phyloP scores from a whole-genome alignment of 768 basidiomycete species.

The Auricularia sp. region DNA sequence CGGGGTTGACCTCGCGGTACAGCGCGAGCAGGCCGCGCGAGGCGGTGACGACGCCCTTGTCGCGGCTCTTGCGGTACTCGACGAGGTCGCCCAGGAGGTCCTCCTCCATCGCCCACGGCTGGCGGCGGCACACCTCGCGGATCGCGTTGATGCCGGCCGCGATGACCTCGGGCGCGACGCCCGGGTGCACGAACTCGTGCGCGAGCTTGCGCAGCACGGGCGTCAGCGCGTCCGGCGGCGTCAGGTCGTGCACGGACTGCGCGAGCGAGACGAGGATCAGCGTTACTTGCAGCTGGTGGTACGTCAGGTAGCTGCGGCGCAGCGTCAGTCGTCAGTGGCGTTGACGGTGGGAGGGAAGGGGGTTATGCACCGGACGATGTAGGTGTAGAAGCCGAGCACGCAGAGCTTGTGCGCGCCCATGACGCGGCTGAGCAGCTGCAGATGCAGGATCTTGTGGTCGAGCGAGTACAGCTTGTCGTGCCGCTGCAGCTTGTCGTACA shows the following conservation, averaged over 20 bases:
- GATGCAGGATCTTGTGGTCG: constrained; percentile 93
- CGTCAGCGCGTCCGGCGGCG: constrained; percentile 83
- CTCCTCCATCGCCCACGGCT: constrained; percentile 96
- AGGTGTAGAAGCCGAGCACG: constrained; percentile 91
- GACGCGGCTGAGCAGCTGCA: constrained; percentile 92
- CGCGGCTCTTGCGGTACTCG: constrained; percentile 90
- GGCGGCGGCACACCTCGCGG: constrained; percentile 85
- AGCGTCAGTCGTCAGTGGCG: neutral
- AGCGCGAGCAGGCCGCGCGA: constrained; percentile 79
- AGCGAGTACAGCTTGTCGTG: constrained; percentile 90
- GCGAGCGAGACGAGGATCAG: constrained; percentile 89
- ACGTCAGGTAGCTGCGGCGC: constrained; percentile 64
- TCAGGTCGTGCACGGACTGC: constrained; percentile 89
- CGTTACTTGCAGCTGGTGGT: constrained; percentile 87
- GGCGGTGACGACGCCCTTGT: constrained; percentile 87
- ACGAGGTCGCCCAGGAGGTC: constrained; percentile 86
- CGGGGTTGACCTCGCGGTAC: constrained; percentile 94
- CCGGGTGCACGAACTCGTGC: constrained; percentile 94
- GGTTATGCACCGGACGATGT: constrained; percentile 50
- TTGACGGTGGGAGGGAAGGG: neutral
- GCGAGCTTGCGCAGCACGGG: constrained; percentile 89
- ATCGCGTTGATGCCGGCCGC: constrained; percentile 95
- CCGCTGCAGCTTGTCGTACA: constrained; percentile 72
- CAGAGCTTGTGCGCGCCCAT: constrained; percentile 90
- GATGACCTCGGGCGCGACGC: constrained; percentile 90